phyloP scores from a whole-genome alignment of 192 early-diverging fungal genomes.

The Mortierella antarctica region DNA sequence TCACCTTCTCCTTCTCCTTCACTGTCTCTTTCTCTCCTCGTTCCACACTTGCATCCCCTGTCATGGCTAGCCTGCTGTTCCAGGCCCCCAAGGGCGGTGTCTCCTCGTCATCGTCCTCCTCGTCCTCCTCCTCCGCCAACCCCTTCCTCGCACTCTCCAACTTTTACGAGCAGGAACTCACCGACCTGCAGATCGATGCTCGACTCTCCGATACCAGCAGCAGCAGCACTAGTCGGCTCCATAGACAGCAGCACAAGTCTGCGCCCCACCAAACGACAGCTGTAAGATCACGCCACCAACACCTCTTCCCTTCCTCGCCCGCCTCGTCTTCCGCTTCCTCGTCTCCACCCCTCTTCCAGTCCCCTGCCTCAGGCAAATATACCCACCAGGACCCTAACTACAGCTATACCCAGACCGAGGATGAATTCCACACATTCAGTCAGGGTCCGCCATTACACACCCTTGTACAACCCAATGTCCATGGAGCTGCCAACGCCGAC shows the following conservation, averaged over 20 bases:
- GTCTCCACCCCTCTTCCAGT: background rate
- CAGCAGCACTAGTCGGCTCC: slow-evolving; percentile 7
- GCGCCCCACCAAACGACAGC: background rate
- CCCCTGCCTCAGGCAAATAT: background rate
- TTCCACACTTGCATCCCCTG: background rate
- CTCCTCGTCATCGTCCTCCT: slow-evolving; percentile 19
- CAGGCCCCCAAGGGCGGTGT: slow-evolving; percentile 21
- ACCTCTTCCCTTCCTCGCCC: slow-evolving; percentile 17
- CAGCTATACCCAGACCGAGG: slow-evolving; percentile 4
- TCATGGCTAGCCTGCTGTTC: slow-evolving; percentile 33
- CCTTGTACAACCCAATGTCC: background rate
- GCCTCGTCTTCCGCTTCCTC: background rate
- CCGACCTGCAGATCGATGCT: slow-evolving; percentile 19
- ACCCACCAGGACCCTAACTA: background rate
- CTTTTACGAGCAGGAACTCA: slow-evolving; percentile 49
- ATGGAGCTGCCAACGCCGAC: background rate
- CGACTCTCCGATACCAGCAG: slow-evolving; percentile 3
- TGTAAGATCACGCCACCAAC: slow-evolving; percentile 6
- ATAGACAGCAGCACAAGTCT: slow-evolving; percentile 6
- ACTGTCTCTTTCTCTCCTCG: slow-evolving; percentile 2
- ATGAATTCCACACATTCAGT: slow-evolving; percentile 25
- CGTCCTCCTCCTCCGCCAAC: slow-evolving; percentile 17
- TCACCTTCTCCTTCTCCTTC: no score
- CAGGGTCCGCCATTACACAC: background rate
- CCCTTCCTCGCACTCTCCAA: slow-evolving; percentile 38